Percentiles rank a stretch among this genome's conserved stretches.
phyloP scores from a whole-genome alignment of 2,329 filamentous ascomycete genomes.

The Microthyrium microscopicum region DNA sequence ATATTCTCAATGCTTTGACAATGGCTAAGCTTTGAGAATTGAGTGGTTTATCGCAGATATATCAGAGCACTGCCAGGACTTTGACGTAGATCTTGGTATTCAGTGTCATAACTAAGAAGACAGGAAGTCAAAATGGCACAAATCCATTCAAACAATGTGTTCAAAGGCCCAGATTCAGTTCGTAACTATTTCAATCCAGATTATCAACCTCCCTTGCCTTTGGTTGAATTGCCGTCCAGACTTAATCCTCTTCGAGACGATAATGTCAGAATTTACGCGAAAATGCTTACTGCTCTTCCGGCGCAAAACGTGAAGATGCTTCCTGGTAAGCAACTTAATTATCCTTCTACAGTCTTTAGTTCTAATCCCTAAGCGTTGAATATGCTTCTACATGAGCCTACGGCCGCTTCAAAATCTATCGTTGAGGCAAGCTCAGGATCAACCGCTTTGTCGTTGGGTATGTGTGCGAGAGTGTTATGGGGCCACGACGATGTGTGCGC shows the following conservation, averaged over 20 bases:
- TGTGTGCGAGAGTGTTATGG: constrained; percentile 36
- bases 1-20: too few species aligned
- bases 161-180: constrained; percentile 39
- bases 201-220: constrained; percentile 37
- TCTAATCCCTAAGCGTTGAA: constrained; percentile 28
- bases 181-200: constrained; percentile 44
- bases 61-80: too few species aligned
- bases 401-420: constrained; percentile 32
- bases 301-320: constrained; percentile 49
- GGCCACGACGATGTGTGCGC: constrained; percentile 35
- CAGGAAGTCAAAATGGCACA: too few species aligned
- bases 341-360: not conserved
- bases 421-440: constrained; percentile 47
- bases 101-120: too few species aligned
- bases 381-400: constrained; percentile 28
- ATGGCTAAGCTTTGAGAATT: too few species aligned
- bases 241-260: constrained; percentile 41
- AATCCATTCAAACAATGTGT: constrained; percentile 34
- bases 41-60: too few species aligned
- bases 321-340: constrained; percentile 27
- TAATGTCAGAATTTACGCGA: constrained; percentile 46
- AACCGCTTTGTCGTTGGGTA: constrained; percentile 43
- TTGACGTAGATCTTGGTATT: too few species aligned
- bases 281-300: constrained; percentile 49
- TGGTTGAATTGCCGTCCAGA: constrained; percentile 41